Evolutionary conservation across 1,139 yeast species (phyloP), one percentile per base, ranked within the genome.

Genomic region (Sugiyamaella pinicola): DNA sequence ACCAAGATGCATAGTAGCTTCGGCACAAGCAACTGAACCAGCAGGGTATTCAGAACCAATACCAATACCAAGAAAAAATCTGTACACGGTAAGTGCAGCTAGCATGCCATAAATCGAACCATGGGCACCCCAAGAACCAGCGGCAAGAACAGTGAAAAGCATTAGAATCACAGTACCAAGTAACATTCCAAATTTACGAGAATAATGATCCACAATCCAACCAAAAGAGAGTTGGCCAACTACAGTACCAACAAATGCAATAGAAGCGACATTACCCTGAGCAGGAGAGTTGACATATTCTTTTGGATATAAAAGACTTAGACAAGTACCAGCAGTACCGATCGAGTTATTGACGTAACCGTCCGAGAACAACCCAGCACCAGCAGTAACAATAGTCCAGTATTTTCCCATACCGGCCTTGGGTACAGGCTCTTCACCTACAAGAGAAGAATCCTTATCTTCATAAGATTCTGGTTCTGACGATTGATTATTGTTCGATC

Each of bases 11-110:
- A 86, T 83, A 39, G 95, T 85, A 46, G 95, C 95, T 72, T 91
- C 98, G 28, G 96, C 91, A 59, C 96, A 89, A 46, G 96, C 95
- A 24, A 91, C 95, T 1, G 96, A 87, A 35, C 96, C 89, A 21
- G 96, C 85, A 43, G 96, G 96, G 68, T 91, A 91, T 73, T 91
- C 98, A 49, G 95, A 91, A 19, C 77, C 77, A 55, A 78, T 76
- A 58, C 90, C 95, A 60, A 86, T 77, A 69, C 96, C 97, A 51
- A 91, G 75, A 69, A 91, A 86, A 72, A 88, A 87, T 68, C 98
- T 80, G 69, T 86, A 88, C 15, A 84, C 84, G 10, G 96, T 88
- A 49, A 91, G 74, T 18, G 96, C 93, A 5, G 89, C 84, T 61
- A 89, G 81, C 72, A 89, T 73, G 33, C 96, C 96, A 51, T 79